Base-by-base conservation (phyloP, 2,329 filamentous ascomycete genomes). In the Iodosphaeria phyllophila region DNA sequence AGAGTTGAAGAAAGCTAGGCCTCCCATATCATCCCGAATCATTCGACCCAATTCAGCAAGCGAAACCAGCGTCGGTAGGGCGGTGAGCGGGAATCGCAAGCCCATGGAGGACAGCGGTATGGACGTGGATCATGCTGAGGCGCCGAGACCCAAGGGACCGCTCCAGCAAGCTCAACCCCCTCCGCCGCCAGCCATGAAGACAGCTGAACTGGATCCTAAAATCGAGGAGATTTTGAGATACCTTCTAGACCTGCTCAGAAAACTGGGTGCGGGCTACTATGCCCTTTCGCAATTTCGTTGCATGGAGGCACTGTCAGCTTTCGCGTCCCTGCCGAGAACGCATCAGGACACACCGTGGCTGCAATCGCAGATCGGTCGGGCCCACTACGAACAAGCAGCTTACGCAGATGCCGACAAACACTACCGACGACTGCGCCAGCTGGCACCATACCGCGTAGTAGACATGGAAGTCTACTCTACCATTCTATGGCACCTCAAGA, bases 401-500 rank as follows among this genome's bases (percentile, higher is more conserved):
- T 93, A 95, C 43, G 56, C 60, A 3, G 80, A 92, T 33, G 82
- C 89, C 3, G 86, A 92, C 44, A 80, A 77, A 34, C 77, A 74
- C 40, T 98, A 92, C 47, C 63, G 71, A 29, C 71, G 73, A 28
- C 67, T 98, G 35, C 73, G 82, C 25, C 66, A 74, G 16, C 60
- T 89, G 36, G 74, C 79, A 8, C 86, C 86, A 1, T 78, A 79
- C 1, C 71, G 80, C 4, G 60, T 91, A 22, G 77, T 92, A 43
- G 84, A 93, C 42, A 93, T 95, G 84, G 89, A 98, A 44, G 74
- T 95, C 18, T 98, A 92, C 51, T 95, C 86, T 9, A 98, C 89
- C 1, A 75, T 92, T n/a, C 62, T 98, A n/a, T 98, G 91, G 89
- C 84, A 93, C 47, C 56, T 93, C 32, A 92, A 92, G 49, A 74